phyloP scores from a whole-genome alignment of 106 monocot species.

The Allium fistulosum region DNA sequence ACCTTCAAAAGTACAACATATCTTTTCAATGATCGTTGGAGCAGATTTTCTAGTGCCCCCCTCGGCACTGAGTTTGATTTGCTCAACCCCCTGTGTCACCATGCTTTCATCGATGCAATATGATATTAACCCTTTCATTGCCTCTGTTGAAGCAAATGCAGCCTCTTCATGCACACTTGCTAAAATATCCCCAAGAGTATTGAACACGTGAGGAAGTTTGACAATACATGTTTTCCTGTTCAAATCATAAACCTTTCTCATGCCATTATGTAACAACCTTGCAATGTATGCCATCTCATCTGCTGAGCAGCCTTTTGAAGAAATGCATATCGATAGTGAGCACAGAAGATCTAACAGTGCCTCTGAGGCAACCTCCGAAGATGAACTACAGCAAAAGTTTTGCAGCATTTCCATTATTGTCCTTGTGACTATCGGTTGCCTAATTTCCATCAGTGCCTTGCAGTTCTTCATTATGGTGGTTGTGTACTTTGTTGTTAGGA shows the following conservation, averaged over 20 bases:
- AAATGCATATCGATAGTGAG: conserved; percentile 41
- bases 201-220: conserved; percentile 73
- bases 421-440: conserved; percentile 65
- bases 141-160: conserved; percentile 60
- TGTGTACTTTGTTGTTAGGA: conserved; percentile 47
- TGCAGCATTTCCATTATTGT: conserved; percentile 70
- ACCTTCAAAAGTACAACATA: conserved; percentile 73
- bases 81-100: conserved; percentile 59
- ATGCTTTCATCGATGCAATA: conserved; percentile 68
- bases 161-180: conserved; percentile 85
- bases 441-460: conserved; percentile 46
- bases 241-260: conserved; percentile 46
- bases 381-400: conserved; percentile 39
- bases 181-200: conserved; percentile 74
- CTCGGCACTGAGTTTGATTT: conserved; percentile 28
- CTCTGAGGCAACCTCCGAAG: conserved; percentile 42
- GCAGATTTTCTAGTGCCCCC: conserved; percentile 41
- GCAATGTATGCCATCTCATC: conserved; percentile 77
- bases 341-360: conserved; percentile 57
- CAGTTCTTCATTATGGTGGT: conserved; percentile 50
- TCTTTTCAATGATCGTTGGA: conserved; percentile 83
- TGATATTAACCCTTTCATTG: conserved; percentile 59
- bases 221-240: conserved; percentile 45
- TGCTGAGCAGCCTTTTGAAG: conserved; percentile 44
- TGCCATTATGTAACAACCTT: conserved; percentile 59